phyloP scores from a whole-genome alignment of 2,329 filamentous ascomycete genomes.

The Trichoderma oligosporum region DNA sequence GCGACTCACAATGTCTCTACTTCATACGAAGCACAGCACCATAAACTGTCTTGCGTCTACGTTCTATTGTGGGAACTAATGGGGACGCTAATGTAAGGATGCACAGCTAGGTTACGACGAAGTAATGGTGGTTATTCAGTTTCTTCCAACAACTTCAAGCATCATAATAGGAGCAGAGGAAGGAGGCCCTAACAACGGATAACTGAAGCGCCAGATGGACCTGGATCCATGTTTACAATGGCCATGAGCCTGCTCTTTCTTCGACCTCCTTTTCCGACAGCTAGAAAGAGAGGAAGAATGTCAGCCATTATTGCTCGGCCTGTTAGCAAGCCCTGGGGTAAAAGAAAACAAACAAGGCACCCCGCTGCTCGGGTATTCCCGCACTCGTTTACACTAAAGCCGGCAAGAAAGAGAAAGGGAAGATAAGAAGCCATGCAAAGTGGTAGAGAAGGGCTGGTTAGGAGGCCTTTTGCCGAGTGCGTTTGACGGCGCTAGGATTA shows the following conservation, averaged over 20 bases:
- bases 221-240: background rate
- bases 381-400: background rate
- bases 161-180: background rate
- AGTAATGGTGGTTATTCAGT: background rate
- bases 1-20: background rate
- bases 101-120: conserved; percentile 9
- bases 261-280: background rate
- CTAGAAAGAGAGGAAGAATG: background rate
- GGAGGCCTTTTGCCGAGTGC: background rate
- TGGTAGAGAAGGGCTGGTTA: background rate
- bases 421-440: background rate
- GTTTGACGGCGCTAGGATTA: conserved; percentile 5
- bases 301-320: background rate
- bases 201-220: background rate
- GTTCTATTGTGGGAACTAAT: conserved; percentile 11
- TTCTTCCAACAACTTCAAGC: background rate
- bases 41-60: conserved; percentile 6
- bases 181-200: background rate
- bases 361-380: conserved; percentile 16
- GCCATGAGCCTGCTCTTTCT: too few species aligned
- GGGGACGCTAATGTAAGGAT: conserved; percentile 12
- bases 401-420: background rate
- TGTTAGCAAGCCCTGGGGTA: background rate
- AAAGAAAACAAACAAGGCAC: background rate
- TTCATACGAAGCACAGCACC: background rate